These are phyloP conservation scores for Coprinellus aureogranulatus DNA, from an alignment of 768 basidiomycete genomes.

Conservation along the genomic window DNA sequence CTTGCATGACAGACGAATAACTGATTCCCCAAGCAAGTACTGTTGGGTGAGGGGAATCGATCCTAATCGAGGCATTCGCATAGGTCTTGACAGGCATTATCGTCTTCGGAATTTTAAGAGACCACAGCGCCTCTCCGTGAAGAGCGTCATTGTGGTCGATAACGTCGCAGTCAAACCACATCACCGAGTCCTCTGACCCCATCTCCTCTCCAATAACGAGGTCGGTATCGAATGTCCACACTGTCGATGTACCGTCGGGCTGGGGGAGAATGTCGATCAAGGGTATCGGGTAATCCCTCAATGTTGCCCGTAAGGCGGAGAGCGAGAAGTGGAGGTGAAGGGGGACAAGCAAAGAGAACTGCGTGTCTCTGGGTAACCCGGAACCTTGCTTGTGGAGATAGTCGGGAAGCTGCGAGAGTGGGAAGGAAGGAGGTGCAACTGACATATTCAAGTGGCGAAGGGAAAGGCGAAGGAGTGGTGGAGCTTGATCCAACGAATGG, in stretches of 20 bases:
- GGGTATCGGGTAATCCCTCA: slow-evolving; percentile 90
- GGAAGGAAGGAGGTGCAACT: slow-evolving; percentile 61
- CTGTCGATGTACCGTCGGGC: slow-evolving; percentile 32
- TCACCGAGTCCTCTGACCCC: slow-evolving; percentile 61
- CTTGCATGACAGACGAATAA: slow-evolving; percentile 81
- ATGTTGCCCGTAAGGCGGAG: slow-evolving; percentile 53
- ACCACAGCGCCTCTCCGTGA: slow-evolving; percentile 50
- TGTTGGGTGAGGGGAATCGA: slow-evolving; percentile 64
- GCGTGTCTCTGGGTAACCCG: slow-evolving; percentile 65
- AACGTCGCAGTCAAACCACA: slow-evolving; percentile 71
- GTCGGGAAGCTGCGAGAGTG: slow-evolving; percentile 43
- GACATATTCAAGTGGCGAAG: slow-evolving; percentile 58
- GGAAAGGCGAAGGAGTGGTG: slow-evolving; percentile 72
- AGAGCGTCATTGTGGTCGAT: slow-evolving; percentile 54
- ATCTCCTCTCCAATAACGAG: slow-evolving; percentile 88
- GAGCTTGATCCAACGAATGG: slow-evolving; percentile 26
- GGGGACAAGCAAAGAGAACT: slow-evolving; percentile 80
- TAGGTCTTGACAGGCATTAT: slow-evolving; percentile 96
- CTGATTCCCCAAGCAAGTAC: slow-evolving; percentile 88
- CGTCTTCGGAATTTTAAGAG: slow-evolving; percentile 76
- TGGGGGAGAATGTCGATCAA: slow-evolving; percentile 68
- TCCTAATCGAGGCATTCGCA: slow-evolving; percentile 66
- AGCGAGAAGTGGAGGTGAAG: slow-evolving; percentile 73
- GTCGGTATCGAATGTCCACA: slow-evolving; percentile 70
- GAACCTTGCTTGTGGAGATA: slow-evolving; percentile 59